These are phyloP conservation scores for Lachnellula hyalina DNA, from an alignment of 2,329 filamentous ascomycete genomes.

Conservation along the genomic window DNA sequence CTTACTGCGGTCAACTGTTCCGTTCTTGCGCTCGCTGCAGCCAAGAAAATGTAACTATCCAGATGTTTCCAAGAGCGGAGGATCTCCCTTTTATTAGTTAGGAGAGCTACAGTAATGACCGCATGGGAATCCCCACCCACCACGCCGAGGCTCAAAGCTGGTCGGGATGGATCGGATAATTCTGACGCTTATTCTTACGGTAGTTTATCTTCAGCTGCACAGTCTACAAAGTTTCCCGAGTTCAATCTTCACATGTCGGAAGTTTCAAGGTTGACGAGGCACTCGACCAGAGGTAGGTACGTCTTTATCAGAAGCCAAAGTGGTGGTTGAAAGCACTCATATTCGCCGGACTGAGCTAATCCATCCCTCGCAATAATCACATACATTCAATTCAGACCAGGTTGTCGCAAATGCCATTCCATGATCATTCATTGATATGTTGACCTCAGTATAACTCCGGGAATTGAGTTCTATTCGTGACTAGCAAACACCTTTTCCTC, in stretches of 20 bases:
- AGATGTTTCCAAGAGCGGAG: neutral
- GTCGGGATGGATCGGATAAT: conserved; percentile 15
- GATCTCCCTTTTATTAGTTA: neutral
- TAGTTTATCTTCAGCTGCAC: too few species aligned
- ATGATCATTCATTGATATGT: conserved; percentile 12
- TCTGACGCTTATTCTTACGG: too few species aligned
- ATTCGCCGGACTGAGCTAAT: conserved; percentile 1
- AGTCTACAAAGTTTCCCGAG: too few species aligned
- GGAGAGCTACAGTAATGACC: neutral
- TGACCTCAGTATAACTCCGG: conserved; percentile 20
- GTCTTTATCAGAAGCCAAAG: conserved; percentile 1
- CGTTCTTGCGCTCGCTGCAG: neutral
- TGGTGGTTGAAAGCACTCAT: neutral
- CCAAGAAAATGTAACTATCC: too few species aligned
- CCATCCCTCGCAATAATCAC: conserved; percentile 1
- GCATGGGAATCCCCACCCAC: neutral
- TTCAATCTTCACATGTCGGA: conserved; percentile 22
- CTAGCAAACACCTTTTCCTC: conserved; percentile 20
- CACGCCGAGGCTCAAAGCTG: conserved; percentile 15
- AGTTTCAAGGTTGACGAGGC: neutral
- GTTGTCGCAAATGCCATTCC: conserved; percentile 10
- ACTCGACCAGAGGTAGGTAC: neutral
- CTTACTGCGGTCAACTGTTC: neutral
- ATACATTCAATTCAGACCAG: conserved; percentile 6
- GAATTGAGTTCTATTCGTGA: conserved; percentile 22